Evolutionary conservation across 805 yeast genomes (phyloP).

Genomic region (Ogataea saltuana): DNA sequence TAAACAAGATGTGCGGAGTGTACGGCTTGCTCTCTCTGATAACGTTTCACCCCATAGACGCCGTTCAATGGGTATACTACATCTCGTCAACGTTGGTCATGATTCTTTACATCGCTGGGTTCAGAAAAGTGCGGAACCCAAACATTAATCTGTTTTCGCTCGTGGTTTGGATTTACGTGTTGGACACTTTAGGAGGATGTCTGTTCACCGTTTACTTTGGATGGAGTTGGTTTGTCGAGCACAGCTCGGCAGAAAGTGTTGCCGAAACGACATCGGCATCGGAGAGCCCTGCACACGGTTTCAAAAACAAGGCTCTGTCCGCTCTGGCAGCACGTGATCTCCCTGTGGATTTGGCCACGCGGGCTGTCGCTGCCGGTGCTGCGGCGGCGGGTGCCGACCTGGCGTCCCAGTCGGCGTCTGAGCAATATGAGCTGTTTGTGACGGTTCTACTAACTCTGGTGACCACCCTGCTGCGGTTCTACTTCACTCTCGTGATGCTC

Average conservation of each 20-base stretch:
- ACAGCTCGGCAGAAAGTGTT: slow-evolving; percentile 20
- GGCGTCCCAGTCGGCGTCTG: slow-evolving; percentile 63
- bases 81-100: slow-evolving; percentile 60
- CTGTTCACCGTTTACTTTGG: slow-evolving; percentile 75
- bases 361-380: slow-evolving; percentile 7
- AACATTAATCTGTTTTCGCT: slow-evolving; percentile 62
- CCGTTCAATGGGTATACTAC: slow-evolving; percentile 82
- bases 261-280: slow-evolving; percentile 29
- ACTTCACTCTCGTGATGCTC: slow-evolving; percentile 58
- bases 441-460: slow-evolving; percentile 52
- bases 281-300: background rate
- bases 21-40: slow-evolving; percentile 84
- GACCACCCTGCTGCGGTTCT: slow-evolving; percentile 51
- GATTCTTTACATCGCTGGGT: slow-evolving; percentile 65
- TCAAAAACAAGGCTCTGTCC: background rate
- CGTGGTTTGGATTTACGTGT: slow-evolving; percentile 58
- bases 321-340: slow-evolving; percentile 8
- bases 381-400: slow-evolving; percentile 24
- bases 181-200: slow-evolving; percentile 68
- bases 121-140: slow-evolving; percentile 50
- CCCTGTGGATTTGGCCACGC: too few relatives aligned
- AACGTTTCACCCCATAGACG: slow-evolving; percentile 84
- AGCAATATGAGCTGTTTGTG: slow-evolving; percentile 55
- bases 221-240: slow-evolving; percentile 64
- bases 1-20: slow-evolving; percentile 86